Evolutionary conservation across 805 yeast species (phyloP), one percentile per base, ranked within the genome.

Genomic region (Teunomyces stri): DNA sequence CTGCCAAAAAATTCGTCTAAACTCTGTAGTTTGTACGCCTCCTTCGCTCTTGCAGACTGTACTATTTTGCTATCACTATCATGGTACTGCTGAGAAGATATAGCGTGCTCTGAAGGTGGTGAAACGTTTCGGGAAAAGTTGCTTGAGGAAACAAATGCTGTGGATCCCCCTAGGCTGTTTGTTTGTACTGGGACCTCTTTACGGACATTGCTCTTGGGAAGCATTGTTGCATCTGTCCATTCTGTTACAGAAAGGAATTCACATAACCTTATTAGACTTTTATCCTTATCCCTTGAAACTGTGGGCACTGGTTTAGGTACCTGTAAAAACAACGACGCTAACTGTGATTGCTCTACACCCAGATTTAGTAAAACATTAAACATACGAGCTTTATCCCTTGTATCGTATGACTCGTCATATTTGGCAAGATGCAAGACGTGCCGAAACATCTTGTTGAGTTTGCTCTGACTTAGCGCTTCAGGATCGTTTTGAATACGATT

Each of bases 351-450:
- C 51, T 50, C 58, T 30, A 48, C 48, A 11, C 68, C 70, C 13
- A 57, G 76, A 27, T 78, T 75, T 42, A 89, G 69, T 3, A 92
- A 67, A 0, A 89, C 78, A 20, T 79, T 70, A 25, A 89, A 71
- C 68, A 85, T 75, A 54, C 99, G 75, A 0, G 96, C 89, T 49
- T 92, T 75, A 60, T 94, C 98, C 50, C 98, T 76, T 1, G 88
- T 79, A 59, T 89, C 96, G 55, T 81, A 81, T 3, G 80, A 78
- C 5, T 76, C 72, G 62, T 94, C 99, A 61, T 83, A 87, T 52
- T 84, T 81, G 10, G 87, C 79, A 42, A 89, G 68, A 16, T 82
- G 80, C 36, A 89, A 64, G 0, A 80, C 78, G 55, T 82, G 75
- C 18, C 79, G 74, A 61, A 84, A 89, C 72, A 89, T 68, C 50